phyloP scores from a whole-genome alignment of 2,329 filamentous ascomycete species.

The Botrytis fabae region DNA sequence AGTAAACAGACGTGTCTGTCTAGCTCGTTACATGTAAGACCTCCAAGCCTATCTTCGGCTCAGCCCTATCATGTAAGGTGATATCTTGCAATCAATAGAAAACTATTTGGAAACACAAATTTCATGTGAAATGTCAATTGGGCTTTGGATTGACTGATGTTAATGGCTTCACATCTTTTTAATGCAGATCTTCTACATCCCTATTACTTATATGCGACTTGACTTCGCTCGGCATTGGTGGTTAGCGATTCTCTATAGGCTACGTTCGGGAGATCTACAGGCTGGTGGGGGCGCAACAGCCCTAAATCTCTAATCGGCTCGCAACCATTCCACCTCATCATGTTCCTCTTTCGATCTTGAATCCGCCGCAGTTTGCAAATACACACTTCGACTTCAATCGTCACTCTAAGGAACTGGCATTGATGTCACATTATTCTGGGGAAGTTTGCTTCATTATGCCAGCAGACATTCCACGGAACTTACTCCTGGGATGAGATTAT shows the following conservation, averaged over 20 bases:
- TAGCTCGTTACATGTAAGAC: not conserved
- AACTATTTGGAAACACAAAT: not conserved
- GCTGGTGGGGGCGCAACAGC: not conserved
- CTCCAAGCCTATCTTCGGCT: not conserved
- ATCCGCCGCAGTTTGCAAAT: not conserved
- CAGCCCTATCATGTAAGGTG: not conserved
- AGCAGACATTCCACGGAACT: conserved; percentile 7
- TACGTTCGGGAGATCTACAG: conserved; percentile 9
- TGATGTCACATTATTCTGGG: not conserved
- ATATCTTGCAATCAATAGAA: not conserved
- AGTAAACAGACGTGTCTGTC: not conserved
- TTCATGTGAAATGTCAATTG: not conserved
- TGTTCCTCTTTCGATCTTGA: not conserved
- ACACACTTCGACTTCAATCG: not conserved
- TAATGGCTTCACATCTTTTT: not conserved
- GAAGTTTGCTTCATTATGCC: conserved; percentile 12
- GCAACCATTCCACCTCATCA: not conserved
- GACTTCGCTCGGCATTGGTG: not conserved
- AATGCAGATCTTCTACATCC: not conserved
- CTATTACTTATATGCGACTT: not conserved
- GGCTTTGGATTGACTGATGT: not conserved
- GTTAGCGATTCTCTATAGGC: not conserved
- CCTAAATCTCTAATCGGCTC: not conserved
- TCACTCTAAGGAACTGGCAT: not conserved
- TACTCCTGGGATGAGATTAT: conserved; percentile 30